phyloP scores from a whole-genome alignment of 1,284 basidiomycete species.

The Rugiboletus extremiorientalis region DNA sequence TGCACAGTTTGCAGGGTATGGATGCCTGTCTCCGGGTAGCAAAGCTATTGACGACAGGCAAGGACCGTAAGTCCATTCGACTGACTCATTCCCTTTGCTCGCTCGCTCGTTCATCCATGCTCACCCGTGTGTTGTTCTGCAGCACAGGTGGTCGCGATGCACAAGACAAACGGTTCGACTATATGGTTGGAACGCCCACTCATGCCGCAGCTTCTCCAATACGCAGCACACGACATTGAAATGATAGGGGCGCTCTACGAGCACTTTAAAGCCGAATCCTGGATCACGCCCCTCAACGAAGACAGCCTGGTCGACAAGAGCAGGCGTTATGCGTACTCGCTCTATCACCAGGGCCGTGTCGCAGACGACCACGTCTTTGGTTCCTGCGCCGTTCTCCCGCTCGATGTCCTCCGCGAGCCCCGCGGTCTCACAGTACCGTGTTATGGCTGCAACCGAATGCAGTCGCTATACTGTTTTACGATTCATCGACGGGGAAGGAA shows the following conservation, averaged over 20 bases:
- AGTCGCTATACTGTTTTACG: constrained; percentile 30
- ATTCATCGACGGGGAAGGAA: constrained; percentile 7
- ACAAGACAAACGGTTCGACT: constrained; percentile 31
- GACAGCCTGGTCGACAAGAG: constrained; percentile 22
- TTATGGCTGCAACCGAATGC: constrained; percentile 26
- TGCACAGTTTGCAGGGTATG: constrained; percentile 36
- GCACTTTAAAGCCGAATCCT: constrained; percentile 32
- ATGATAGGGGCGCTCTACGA: constrained; percentile 40
- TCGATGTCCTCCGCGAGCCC: constrained; percentile 29
- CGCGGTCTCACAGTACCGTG: constrained; percentile 25
- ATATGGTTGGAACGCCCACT: constrained; percentile 41
- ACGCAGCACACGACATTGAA: constrained; percentile 44
- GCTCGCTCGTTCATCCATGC: background rate
- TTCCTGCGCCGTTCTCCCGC: constrained; percentile 25
- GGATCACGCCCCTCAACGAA: constrained; percentile 27
- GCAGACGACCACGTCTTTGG: constrained; percentile 26
- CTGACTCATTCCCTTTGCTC: background rate
- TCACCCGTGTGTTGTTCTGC: background rate
- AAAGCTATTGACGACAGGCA: constrained; percentile 21
- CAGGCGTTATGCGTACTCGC: constrained; percentile 30
- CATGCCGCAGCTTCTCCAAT: constrained; percentile 35
- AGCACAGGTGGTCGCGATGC: constrained; percentile 42
- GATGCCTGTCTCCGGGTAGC: constrained; percentile 25
- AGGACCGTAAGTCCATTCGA: constrained; percentile 23
- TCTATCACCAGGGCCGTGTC: constrained; percentile 27